Percentiles rank a stretch among this genome's conserved stretches.
Conservation (phyloP, 2,329 filamentous ascomycete species). For the Amauroascus niger region DNA sequence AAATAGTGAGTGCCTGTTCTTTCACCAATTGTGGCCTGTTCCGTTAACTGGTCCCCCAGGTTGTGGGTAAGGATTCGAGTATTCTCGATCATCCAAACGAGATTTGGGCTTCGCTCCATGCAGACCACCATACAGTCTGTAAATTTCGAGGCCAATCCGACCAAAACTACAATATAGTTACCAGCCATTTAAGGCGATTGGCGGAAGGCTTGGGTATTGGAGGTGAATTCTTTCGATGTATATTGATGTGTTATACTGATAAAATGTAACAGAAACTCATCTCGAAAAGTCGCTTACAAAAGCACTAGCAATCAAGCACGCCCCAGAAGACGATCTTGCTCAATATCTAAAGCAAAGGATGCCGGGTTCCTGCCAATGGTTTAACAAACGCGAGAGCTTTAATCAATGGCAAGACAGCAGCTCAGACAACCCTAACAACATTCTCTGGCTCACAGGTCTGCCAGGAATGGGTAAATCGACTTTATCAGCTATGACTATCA, state of each 20-base stretch:
- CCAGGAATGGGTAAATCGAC: conserved; percentile 14
- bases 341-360: conserved; percentile 10
- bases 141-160: conserved; percentile 32
- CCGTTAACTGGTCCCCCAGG: background rate
- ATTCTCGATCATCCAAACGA: conserved; percentile 37
- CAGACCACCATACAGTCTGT: conserved; percentile 36
- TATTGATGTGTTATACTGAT: background rate
- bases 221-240: background rate
- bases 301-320: conserved; percentile 3
- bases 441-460: conserved; percentile 13
- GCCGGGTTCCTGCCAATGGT: conserved; percentile 20
- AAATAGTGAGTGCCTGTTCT: conserved; percentile 3
- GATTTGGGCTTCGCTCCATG: conserved; percentile 29
- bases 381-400: conserved; percentile 9
- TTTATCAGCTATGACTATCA: conserved; percentile 13
- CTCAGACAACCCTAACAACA: background rate
- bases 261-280: conserved; percentile 5
- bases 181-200: background rate
- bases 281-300: background rate
- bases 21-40: background rate
- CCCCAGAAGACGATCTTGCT: conserved; percentile 14
- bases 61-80: conserved; percentile 34
- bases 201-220: background rate
- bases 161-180: conserved; percentile 27
- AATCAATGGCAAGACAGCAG: conserved; percentile 5